A percentile compares a stretch with the other conserved stretches of the same genome.
Evolutionary conservation across 2,329 filamentous ascomycete species (phyloP).

Genomic region (Byssoonygena ceratinophila): DNA sequence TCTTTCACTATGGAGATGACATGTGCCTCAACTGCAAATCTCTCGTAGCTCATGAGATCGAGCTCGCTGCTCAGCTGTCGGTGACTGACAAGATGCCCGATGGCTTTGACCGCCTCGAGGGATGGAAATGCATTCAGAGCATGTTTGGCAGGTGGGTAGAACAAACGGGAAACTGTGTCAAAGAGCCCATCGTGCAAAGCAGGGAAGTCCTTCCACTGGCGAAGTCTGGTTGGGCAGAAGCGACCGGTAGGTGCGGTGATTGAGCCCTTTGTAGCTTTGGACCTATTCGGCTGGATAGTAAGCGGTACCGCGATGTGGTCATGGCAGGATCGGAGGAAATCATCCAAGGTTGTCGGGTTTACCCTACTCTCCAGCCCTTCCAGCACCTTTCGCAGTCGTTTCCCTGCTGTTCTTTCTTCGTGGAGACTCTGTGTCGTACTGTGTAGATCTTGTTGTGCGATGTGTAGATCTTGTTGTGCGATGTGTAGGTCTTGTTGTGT

Average conservation of each 20-base stretch:
- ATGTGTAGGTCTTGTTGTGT: too few species aligned
- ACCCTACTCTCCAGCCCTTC: neutral
- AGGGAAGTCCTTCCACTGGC: constrained; percentile 1
- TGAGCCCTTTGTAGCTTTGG: constrained; percentile 9
- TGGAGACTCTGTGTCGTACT: too few species aligned
- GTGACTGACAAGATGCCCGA: neutral
- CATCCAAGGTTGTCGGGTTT: constrained; percentile 5
- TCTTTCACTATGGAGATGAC: neutral
- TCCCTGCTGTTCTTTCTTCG: neutral
- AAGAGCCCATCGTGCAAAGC: neutral
- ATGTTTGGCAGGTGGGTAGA: neutral
- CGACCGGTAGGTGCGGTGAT: neutral
- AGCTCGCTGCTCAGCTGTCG: constrained; percentile 5
- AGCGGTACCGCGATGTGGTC: constrained; percentile 10
- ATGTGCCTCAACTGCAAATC: constrained; percentile 5
- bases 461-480: too few species aligned
- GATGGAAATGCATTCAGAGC: neutral
- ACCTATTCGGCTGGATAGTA: constrained; percentile 12
- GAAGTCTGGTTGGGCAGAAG: constrained; percentile 3
- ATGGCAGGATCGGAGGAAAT: constrained; percentile 15
- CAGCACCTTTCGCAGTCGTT: neutral
- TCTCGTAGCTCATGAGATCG: constrained; percentile 5
- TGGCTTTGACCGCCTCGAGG: neutral
- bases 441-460: too few species aligned
- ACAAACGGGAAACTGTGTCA: neutral